Evolutionary conservation across 1,139 yeast species (phyloP), one percentile per base, ranked within the genome.

Genomic region (Keqinozyma sinolaborantium): DNA sequence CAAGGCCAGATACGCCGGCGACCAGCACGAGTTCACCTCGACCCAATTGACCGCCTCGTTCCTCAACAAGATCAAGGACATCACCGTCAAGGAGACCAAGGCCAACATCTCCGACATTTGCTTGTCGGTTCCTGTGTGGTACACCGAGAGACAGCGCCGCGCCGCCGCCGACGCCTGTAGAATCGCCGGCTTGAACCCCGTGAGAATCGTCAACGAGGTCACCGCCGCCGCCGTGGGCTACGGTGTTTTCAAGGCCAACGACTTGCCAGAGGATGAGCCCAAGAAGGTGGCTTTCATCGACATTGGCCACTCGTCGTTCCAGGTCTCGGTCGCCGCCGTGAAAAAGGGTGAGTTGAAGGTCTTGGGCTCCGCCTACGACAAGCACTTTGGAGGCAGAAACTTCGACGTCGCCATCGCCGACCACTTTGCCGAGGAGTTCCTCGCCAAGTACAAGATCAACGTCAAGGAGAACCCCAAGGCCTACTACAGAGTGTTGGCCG

Each of bases 171-270:
- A 94, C 60, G 97, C 98, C 38, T 92, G 96, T 54, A 77, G 76
- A 58, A 84, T 92, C 60, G 97, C 98, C 41, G 96, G 96, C 42
- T 77, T 92, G 58, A 92, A 92, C 79, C 97, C 98, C 40, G 97
- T 92, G 41, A 84, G 98, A 77, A 81, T 92, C 47, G 95, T 92
- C 52, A 92, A 92, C 62, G 98, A 92, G 62, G 81, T 86, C 44
- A 90, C 98, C 39, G 97, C 98, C 41, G 98, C 98, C 39, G 97
- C 97, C 48, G 96, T 94, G 46, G 95, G 97, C 48, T 94, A 92
- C 71, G 98, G 98, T 73, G 97, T 92, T 41, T 92, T 92, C 82
- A 90, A 92, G 78, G 80, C 85, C 36, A 94, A 86, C 55, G 85
- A 92, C 50, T 92, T 95, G 62, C 87, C 85, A 47, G 97, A 87